Evolutionary conservation across 1,284 basidiomycete species (phyloP).

Genomic region (Ustilago sp.): DNA sequence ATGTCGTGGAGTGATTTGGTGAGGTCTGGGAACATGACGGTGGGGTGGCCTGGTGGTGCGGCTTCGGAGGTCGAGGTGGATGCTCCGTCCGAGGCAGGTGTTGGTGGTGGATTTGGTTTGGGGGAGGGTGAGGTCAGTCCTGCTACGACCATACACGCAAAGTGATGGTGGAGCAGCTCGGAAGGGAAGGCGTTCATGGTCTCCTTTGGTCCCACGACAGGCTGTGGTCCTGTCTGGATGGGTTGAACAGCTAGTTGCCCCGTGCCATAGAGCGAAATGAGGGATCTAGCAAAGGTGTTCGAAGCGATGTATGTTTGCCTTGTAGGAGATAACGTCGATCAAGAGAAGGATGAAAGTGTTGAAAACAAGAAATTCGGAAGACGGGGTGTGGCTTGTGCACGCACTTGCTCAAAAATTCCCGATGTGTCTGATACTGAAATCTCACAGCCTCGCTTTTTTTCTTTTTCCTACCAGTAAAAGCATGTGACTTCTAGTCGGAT

Average conservation of each 20-base stretch:
- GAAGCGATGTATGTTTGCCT: background rate
- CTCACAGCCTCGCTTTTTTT: conserved; percentile 5
- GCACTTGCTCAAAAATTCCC: background rate
- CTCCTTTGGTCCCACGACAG: background rate
- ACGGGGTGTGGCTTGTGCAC: conserved; percentile 31
- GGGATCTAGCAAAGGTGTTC: background rate
- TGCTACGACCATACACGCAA: conserved; percentile 62
- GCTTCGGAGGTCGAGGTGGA: background rate
- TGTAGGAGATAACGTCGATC: background rate
- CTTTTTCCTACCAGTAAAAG: no score
- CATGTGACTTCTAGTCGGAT: no score
- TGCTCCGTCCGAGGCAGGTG: conserved; percentile 13
- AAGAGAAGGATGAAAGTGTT: conserved; percentile 1
- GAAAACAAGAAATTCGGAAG: conserved; percentile 14
- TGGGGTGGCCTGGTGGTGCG: conserved; percentile 27
- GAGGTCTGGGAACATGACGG: conserved; percentile 43
- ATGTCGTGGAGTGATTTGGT: conserved; percentile 49
- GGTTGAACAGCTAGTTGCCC: background rate
- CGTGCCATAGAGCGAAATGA: background rate
- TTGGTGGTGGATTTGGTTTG: conserved; percentile 11
- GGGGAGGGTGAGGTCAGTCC: conserved; percentile 47
- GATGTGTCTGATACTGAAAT: background rate
- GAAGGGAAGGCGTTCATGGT: conserved; percentile 64
- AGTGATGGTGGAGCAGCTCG: conserved; percentile 64
- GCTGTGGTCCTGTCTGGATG: background rate